These are phyloP conservation scores for Pistacia vera DNA, from an alignment of 345 rosid genomes.

Conservation along the genomic window DNA sequence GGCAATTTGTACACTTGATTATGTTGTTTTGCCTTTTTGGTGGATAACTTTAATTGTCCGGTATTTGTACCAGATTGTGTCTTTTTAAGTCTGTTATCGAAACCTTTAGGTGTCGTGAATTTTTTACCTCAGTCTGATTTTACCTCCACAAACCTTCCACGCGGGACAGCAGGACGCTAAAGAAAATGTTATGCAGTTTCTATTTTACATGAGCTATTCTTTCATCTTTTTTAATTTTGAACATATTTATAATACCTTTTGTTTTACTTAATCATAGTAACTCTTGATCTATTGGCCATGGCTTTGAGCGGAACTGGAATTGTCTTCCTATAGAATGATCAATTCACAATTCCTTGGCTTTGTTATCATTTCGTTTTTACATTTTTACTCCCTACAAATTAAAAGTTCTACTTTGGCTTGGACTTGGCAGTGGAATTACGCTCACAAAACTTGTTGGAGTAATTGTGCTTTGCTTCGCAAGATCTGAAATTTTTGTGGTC, in stretches of 20 bases:
- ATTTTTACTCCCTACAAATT: background rate
- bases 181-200: background rate
- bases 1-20: background rate
- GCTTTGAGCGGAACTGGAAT: background rate
- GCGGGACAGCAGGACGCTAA: background rate
- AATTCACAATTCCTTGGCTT: slow-evolving; percentile 1
- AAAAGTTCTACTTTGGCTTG: background rate
- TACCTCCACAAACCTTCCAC: background rate
- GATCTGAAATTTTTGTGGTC: slow-evolving; percentile 94
- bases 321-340: background rate
- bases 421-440: slow-evolving; percentile 75
- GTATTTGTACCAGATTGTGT: background rate
- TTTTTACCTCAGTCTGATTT: background rate
- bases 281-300: background rate
- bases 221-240: background rate
- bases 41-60: background rate
- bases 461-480: slow-evolving; percentile 81
- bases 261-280: background rate
- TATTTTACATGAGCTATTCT: background rate
- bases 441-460: slow-evolving; percentile 94
- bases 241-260: background rate
- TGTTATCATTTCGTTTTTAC: background rate
- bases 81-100: background rate
- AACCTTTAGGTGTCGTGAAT: background rate
- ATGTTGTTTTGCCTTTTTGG: background rate